Conservation (phyloP, 345 rosid species). For the Garcia nutans region DNA sequence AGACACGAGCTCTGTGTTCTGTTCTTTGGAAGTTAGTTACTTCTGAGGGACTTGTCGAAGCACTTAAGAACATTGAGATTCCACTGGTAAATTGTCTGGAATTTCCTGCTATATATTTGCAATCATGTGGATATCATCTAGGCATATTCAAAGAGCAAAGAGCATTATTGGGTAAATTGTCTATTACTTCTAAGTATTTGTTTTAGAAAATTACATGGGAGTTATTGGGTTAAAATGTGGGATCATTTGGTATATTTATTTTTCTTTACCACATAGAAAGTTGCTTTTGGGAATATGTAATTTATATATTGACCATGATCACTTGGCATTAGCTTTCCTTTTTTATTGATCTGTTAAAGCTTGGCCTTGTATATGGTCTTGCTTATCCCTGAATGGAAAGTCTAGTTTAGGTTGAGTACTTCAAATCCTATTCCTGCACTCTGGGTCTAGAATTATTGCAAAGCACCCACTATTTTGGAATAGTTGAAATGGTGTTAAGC, state of each 20-base stretch:
- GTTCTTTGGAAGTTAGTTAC: constrained; percentile 84
- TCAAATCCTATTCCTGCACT: not conserved
- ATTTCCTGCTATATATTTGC: constrained; percentile 9
- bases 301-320: not conserved
- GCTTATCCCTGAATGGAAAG: not conserved
- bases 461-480: not conserved
- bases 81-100: constrained; percentile 63
- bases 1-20: constrained; percentile 65
- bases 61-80: constrained; percentile 63
- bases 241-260: too few species aligned
- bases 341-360: not conserved
- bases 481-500: not conserved
- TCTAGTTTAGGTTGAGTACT: not conserved
- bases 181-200: not conserved
- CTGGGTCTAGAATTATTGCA: not conserved
- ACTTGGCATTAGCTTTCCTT: not conserved
- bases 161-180: not conserved
- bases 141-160: not conserved
- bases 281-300: not conserved
- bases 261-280: not conserved
- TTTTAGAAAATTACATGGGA: not conserved
- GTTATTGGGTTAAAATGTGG: not conserved
- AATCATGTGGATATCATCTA: not conserved
- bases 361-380: not conserved
- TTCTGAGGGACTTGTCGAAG: constrained; percentile 67